Base-by-base conservation (phyloP, 2,329 filamentous ascomycete genomes). In the Septoria petroselini region DNA sequence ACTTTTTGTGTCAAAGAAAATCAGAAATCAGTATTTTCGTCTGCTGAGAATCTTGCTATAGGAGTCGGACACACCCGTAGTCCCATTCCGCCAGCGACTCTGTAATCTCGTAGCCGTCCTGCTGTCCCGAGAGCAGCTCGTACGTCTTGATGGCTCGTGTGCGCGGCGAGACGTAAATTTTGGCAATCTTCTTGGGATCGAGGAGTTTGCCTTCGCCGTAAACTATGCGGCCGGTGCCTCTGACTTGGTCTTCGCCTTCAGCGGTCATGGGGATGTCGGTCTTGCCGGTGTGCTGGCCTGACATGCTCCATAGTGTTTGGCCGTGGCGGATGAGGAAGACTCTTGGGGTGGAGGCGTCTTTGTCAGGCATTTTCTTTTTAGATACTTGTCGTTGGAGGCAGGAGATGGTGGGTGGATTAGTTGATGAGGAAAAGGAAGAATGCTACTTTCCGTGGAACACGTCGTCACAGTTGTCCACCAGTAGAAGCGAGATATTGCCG, bases 241-340 rank as follows among this genome's bases (percentile, higher is more conserved):
- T 61, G 50, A 80, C 74, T 62, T 79, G 76, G 44, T 86, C 74
- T 90, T 66, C 86, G 44, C 91, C 91, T 65, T 88, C 86, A 42
- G 77, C 72, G 1, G 91, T 96, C 30, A 96, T 76, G 1, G 89
- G 84, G 3, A 97, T 86, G 64, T 97, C 91, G n/a, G 86, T 87
- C 21, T 75, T 78, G 43, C 90, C 86, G 0, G 91, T 97, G 71
- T 96, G 88, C 44, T 83, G 61, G 14, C 67, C 91, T 60, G 85
- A 85, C 40, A 95, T 81, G 4, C 88, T 94, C 91, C 91, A 97
- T 74, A 95, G 89, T 3, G 91, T 97, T 74, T 96, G 89, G 71
- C 91, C 91, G 66, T 96, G 91, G 61, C 91, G 88, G 67, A 90
- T 73, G 60, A 93, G 81, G 74, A 91, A 91, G 66, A 88, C 83